Percentiles rank a stretch among this genome's conserved stretches.
Conservation (phyloP, 495 filamentous ascomycete genomes). For the Amphirosellinia nigrospora region DNA sequence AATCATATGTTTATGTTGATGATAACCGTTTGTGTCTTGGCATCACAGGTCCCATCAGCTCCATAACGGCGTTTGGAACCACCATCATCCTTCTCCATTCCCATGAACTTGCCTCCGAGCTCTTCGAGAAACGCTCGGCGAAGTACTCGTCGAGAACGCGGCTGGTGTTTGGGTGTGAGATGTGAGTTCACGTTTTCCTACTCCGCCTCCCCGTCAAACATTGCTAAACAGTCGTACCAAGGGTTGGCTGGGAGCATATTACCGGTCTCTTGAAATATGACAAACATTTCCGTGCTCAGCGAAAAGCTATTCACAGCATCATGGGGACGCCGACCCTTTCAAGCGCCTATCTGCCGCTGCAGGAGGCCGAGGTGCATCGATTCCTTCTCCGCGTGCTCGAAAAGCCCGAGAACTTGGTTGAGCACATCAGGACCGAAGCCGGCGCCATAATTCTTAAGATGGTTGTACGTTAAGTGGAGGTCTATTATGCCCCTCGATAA, state of each 20-base stretch:
- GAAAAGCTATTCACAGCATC: constrained; percentile 43
- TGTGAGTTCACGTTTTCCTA: constrained; percentile 6
- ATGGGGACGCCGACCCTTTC: constrained; percentile 38
- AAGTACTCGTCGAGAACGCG: constrained; percentile 48
- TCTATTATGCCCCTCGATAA: not conserved
- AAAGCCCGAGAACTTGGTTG: constrained; percentile 37
- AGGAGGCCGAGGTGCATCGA: constrained; percentile 46
- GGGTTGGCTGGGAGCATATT: constrained; percentile 29
- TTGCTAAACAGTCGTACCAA: not conserved
- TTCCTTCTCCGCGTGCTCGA: constrained; percentile 47
- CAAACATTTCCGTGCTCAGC: constrained; percentile 40
- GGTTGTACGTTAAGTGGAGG: constrained; percentile 8
- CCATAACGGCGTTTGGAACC: constrained; percentile 51
- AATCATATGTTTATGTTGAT: not conserved
- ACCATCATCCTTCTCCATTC: constrained; percentile 55
- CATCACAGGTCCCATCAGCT: constrained; percentile 53
- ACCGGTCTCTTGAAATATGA: constrained; percentile 43
- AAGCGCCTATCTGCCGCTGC: constrained; percentile 39
- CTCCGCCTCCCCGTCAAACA: not conserved
- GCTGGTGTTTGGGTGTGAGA: constrained; percentile 21
- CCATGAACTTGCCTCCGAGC: constrained; percentile 43
- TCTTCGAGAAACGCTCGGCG: constrained; percentile 50
- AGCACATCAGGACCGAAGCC: constrained; percentile 48
- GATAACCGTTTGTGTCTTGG: not conserved
- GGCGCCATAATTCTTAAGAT: constrained; percentile 53